Evolutionary conservation across 192 early-diverging fungal species (phyloP), one percentile per base, ranked within the genome.

Genomic region (Entomortierella chlamydospora): DNA sequence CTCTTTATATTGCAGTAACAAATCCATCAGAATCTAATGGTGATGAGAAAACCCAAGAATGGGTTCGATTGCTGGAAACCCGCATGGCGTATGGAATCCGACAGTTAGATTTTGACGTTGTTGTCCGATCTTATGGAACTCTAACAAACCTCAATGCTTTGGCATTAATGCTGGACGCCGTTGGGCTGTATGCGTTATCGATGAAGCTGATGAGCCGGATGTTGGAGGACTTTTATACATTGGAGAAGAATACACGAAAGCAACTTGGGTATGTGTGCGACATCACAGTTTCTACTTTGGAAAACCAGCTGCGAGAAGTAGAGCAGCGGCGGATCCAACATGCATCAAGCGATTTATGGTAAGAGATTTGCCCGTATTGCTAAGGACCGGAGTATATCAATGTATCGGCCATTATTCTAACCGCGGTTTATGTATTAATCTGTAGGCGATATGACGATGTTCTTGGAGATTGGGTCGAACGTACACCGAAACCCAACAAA

Each of bases 381-480:
- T 10, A 10, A 37, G 10, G 5, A 10, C 10, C 10, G 34, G 10
- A 47, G 4, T 47, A 4, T 12, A 47, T 47, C 15, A 41, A 41
- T 41, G 39, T 41, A 41, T n/a, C n/a, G n/a, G 34, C 34, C 49
- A 50, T 50, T 50, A 10, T 15, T 50, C 15, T 37, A 37, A 37
- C 11, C n/a, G 2, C 5, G 0, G 13, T 26, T 23, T 39, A 17
- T 55, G 7, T 20, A 28, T 58, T 5, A 0, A 47, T 56, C 22
- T 6, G 9, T 57, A 79, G 76, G 76, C 22, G 18, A 20, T 79
- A 70, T 41, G 76, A 79, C 18, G 62, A 60, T 13, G 18, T 79
- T 0, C 22, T 79, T 30, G 76, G 62, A 2, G 68, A 70, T 15
- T 79, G 76, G 76, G 68, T 79, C 4, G 56, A 70, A 31, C 45